Evolutionary conservation across 2,329 filamentous ascomycete species (phyloP).

Genomic region (Aspergillus sclerotialis): DNA sequence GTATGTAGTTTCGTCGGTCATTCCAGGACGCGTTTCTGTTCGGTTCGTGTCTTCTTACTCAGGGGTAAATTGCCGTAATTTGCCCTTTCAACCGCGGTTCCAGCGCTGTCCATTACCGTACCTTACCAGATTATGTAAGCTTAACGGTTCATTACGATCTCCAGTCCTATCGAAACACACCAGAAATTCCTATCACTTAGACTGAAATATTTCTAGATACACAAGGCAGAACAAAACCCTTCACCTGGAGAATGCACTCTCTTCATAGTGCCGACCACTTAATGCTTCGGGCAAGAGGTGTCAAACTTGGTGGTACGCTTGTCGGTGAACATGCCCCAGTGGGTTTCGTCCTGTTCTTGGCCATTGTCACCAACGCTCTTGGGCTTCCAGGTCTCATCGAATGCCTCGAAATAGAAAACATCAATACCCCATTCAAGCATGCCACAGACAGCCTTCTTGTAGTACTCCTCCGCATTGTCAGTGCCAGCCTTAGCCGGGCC

Average conservation of each 20-base stretch:
- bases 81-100: slow-evolving; percentile 18
- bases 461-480: slow-evolving; percentile 54
- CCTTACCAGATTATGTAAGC: slow-evolving; percentile 4
- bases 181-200: not conserved
- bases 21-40: slow-evolving; percentile 5
- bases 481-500: slow-evolving; percentile 54
- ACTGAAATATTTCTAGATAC: not conserved
- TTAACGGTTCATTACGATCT: too few relatives aligned
- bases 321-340: slow-evolving; percentile 62
- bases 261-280: slow-evolving; percentile 4
- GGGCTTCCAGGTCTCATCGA: slow-evolving; percentile 68
- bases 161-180: too few relatives aligned
- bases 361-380: slow-evolving; percentile 57
- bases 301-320: slow-evolving; percentile 54
- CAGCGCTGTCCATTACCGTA: slow-evolving; percentile 7
- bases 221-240: slow-evolving; percentile 5
- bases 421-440: slow-evolving; percentile 60
- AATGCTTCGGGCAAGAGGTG: slow-evolving; percentile 37
- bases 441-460: slow-evolving; percentile 55
- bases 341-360: slow-evolving; percentile 54
- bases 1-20: not conserved
- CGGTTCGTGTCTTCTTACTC: slow-evolving; percentile 15
- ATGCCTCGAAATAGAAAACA: slow-evolving; percentile 67
- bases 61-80: slow-evolving; percentile 18
- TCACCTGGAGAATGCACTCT: slow-evolving; percentile 1